Evolutionary conservation across 176 grass and related monocot genomes (phyloP).

Genomic region (Cocos nucifera): DNA sequence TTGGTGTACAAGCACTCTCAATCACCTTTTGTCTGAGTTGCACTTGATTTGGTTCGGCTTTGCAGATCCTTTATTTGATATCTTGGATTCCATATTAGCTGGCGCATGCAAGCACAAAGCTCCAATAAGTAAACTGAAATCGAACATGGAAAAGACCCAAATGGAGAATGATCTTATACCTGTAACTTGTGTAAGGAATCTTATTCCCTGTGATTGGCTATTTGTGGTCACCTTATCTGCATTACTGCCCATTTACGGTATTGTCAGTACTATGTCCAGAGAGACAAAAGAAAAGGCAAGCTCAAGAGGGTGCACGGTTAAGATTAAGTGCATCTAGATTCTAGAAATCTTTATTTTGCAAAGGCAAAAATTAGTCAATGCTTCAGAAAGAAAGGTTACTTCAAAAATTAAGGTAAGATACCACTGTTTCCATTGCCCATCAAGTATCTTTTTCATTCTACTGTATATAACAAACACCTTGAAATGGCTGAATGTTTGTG

Average conservation of each 20-base stretch:
- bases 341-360: no score
- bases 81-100: slow-evolving; percentile 30
- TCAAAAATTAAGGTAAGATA: no score
- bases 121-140: neutral
- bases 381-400: no score
- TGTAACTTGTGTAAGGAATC: slow-evolving; percentile 90
- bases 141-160: neutral
- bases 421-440: no score
- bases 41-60: slow-evolving; percentile 22
- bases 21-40: slow-evolving; percentile 40
- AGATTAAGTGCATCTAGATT: no score
- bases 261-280: no score
- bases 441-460: no score
- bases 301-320: no score
- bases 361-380: no score
- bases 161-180: slow-evolving; percentile 23
- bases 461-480: no score
- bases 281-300: no score
- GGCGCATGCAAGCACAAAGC: slow-evolving; percentile 1
- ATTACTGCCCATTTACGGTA: slow-evolving; percentile 37
- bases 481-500: no score
- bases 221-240: slow-evolving; percentile 82
- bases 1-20: neutral
- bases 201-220: slow-evolving; percentile 80
- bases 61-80: slow-evolving; percentile 16